Evolutionary conservation across 768 basidiomycete species (phyloP), one percentile per base, ranked within the genome.

Genomic region (Phaffia tasmanica): DNA sequence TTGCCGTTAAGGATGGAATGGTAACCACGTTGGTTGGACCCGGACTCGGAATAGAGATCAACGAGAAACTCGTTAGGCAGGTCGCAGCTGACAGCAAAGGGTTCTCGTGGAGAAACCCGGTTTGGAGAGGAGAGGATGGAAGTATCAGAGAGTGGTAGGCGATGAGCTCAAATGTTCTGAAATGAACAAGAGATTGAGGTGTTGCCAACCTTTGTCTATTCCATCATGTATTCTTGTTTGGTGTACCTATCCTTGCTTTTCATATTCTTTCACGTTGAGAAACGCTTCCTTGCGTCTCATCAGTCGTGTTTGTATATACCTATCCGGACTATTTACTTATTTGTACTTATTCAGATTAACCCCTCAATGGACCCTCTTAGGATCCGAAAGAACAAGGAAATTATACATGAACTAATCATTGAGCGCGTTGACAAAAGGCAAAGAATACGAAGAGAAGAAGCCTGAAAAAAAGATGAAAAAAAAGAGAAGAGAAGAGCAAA

Each of bases 61-160:
- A 87, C 70, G 85, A 86, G 73, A 73, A 72, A 14, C 72, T 84
- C 16, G 83, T 87, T 15, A 69, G 78, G 48, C 73, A 76, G 65
- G 73, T 50, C 1, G 59, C 71, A 1, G 70, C 58, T 60, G 76
- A 76, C n/a, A 72, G 72, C 65, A 72, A 75, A 27, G 77, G 80
- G 66, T 76, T 74, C 32, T 75, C 81, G 8, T 85, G 83, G 83
- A 77, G 79, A 58, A 83, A 83, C 72, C 81, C 81, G 0, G 75
- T 82, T 2, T 83, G 82, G 81, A 77, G 82, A 65, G 83, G 82
- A 1, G 76, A 78, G 8, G 83, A 85, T 68, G 83, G 81, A 1
- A 78, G 78, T 55, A 73, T 84, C 61, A 75, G 80, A 59, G 83
- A 84, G 70, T 84, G 83, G 83, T 84, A 69, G 67, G 25, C 51